Base-by-base conservation (phyloP, 2,329 filamentous ascomycete species). In the Orbilia ellipsospora region DNA sequence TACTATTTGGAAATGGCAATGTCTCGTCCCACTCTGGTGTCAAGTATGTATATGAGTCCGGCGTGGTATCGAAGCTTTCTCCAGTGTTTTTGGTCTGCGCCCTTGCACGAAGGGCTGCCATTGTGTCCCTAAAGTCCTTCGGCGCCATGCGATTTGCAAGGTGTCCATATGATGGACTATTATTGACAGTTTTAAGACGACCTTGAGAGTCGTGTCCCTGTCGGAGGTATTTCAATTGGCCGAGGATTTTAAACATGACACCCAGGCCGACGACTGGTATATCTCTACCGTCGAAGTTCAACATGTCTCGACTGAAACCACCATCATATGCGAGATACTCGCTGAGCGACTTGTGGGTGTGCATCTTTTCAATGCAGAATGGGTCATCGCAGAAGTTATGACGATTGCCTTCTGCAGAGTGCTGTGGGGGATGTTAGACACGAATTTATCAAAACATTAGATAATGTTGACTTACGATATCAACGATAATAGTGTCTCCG, bases 21-120 rank as follows among this genome's bases (percentile, higher is more conserved):
- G 77, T 64, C 44, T 78, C 69, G 48, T 78, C 77, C 77, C 75
- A 78, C 23, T 77, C 73, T 15, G 75, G 77, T 1, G 77, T 78
- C n/a, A 78, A 72, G 28, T 77, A 78, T 6, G 70, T 77, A 16
- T 78, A 70, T 5, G 66, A 61, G 20, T 77, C 72, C 2, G 75
- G 77, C 26, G 45, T 20, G 1, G 63, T 74, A 40, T 74, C 70
- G 42, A 78, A 76, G 23, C 59, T 73, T 26, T 77, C 73, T 7
- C 51, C 56, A 4, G 59, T 66, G 20, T 73, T 28, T 15, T 68
- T 50, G 7, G 76, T 50, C n/a, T 63, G 16, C 6, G 59, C 61
- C 16, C 57, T 67, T 10, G 57, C 31, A 6, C 59, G 59, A 15
- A 74, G 63, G 15, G 48, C 42, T 8, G 15, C 50, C 31, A 74